phyloP scores from a whole-genome alignment of 768 basidiomycete species.

The Russula earlei region DNA sequence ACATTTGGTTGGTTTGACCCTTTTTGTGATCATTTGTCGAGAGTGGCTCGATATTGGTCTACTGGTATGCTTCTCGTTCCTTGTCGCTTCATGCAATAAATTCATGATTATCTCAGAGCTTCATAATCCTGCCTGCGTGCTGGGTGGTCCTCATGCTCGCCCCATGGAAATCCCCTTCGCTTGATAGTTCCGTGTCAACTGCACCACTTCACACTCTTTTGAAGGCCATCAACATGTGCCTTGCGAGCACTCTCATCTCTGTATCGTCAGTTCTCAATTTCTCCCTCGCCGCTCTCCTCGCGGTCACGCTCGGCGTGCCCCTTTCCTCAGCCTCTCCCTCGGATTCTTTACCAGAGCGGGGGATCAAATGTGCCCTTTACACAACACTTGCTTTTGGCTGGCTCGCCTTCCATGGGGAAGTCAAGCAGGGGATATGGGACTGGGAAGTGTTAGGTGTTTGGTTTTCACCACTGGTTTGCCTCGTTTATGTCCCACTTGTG shows the following conservation, averaged over 20 bases:
- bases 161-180: conserved; percentile 21
- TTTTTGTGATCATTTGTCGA: conserved; percentile 42
- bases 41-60: conserved; percentile 35
- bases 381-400: conserved; percentile 46
- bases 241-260: conserved; percentile 79
- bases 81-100: not conserved
- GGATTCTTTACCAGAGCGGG: conserved; percentile 20
- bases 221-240: conserved; percentile 68
- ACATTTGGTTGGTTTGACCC: conserved; percentile 42
- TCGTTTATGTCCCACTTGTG: conserved; percentile 68
- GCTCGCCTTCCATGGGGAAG: conserved; percentile 41
- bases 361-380: conserved; percentile 33
- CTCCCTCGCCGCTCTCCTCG: conserved; percentile 70
- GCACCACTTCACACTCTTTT: conserved; percentile 40
- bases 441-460: conserved; percentile 76
- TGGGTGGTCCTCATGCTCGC: conserved; percentile 28
- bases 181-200: conserved; percentile 22
- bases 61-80: conserved; percentile 29
- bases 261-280: conserved; percentile 87
- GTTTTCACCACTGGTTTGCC: conserved; percentile 75
- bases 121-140: not conserved
- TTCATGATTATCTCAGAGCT: not conserved
- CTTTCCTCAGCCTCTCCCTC: conserved; percentile 39
- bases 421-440: conserved; percentile 50
- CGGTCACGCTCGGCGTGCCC: conserved; percentile 55